Evolutionary conservation across 768 basidiomycete genomes (phyloP).

Genomic region (Mycena amicta): DNA sequence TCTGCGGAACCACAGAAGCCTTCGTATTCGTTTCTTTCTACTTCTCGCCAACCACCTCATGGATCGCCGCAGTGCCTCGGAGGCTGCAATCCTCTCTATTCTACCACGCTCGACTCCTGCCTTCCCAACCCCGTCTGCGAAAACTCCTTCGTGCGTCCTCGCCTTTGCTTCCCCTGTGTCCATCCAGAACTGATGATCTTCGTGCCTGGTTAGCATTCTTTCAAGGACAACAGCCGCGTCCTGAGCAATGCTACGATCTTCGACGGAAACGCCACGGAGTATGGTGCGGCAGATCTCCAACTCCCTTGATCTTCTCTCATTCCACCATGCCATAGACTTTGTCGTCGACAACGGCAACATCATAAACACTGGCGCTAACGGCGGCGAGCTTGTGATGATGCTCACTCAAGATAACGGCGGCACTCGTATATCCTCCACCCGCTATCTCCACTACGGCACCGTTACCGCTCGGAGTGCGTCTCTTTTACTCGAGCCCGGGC

Average conservation of each 20-base stretch:
- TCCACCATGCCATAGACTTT: constrained; percentile 55
- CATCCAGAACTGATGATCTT: background rate
- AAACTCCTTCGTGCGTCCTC: constrained; percentile 51
- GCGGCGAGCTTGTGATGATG: constrained; percentile 66
- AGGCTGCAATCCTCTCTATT: constrained; percentile 83
- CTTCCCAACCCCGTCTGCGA: constrained; percentile 72
- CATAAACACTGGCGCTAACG: constrained; percentile 61
- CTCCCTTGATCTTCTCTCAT: background rate
- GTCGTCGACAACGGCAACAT: constrained; percentile 68
- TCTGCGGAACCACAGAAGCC: constrained; percentile 45
- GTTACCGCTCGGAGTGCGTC: constrained; percentile 63
- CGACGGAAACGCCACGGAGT: constrained; percentile 72
- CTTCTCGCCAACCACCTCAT: background rate
- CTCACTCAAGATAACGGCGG: constrained; percentile 76
- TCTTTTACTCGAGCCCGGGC: too few relatives aligned
- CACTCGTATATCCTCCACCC: constrained; percentile 76
- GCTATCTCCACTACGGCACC: constrained; percentile 80
- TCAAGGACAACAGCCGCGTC: constrained; percentile 67
- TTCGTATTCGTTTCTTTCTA: constrained; percentile 19
- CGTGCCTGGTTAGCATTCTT: constrained; percentile 62
- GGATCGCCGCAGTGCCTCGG: constrained; percentile 72
- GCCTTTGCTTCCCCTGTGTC: background rate
- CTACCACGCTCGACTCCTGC: constrained; percentile 66
- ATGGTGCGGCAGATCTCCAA: constrained; percentile 45
- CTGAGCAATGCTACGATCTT: constrained; percentile 66